Conservation (phyloP, 495 filamentous ascomycete genomes). For the Neurospora intermedia region DNA sequence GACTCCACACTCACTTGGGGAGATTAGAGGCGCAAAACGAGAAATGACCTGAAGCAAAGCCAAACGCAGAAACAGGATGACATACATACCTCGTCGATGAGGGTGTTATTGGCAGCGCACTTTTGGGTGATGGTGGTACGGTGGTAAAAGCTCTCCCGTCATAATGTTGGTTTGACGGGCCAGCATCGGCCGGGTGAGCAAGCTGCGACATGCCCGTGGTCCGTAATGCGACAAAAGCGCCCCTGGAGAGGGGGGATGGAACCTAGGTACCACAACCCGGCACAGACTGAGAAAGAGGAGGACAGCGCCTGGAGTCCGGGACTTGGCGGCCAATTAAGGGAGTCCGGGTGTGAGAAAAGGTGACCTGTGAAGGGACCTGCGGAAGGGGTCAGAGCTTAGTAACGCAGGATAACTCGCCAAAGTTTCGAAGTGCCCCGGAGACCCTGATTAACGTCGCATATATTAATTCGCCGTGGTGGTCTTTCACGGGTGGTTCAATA, state of each 20-base stretch:
- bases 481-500: slow-evolving; percentile 2
- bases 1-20: slow-evolving; percentile 1
- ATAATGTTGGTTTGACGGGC: slow-evolving; percentile 24
- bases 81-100: slow-evolving; percentile 8
- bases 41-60: neutral
- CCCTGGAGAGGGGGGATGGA: neutral
- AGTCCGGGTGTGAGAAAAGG: slow-evolving; percentile 2
- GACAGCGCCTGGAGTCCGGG: slow-evolving; percentile 3
- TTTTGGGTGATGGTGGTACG: slow-evolving; percentile 14
- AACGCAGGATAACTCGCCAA: slow-evolving; percentile 27
- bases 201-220: slow-evolving; percentile 35
- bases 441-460: slow-evolving; percentile 42
- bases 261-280: neutral
- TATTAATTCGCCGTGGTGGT: slow-evolving; percentile 15
- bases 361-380: slow-evolving; percentile 1
- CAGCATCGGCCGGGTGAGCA: slow-evolving; percentile 29
- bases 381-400: slow-evolving; percentile 24
- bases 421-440: slow-evolving; percentile 38
- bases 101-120: slow-evolving; percentile 13
- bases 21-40: neutral
- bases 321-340: slow-evolving; percentile 18
- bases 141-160: slow-evolving; percentile 6
- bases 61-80: slow-evolving; percentile 1
- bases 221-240: slow-evolving; percentile 16
- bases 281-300: neutral